Conservation (phyloP, 2,329 filamentous ascomycete species). For the Pyrenochaeta sp. region DNA sequence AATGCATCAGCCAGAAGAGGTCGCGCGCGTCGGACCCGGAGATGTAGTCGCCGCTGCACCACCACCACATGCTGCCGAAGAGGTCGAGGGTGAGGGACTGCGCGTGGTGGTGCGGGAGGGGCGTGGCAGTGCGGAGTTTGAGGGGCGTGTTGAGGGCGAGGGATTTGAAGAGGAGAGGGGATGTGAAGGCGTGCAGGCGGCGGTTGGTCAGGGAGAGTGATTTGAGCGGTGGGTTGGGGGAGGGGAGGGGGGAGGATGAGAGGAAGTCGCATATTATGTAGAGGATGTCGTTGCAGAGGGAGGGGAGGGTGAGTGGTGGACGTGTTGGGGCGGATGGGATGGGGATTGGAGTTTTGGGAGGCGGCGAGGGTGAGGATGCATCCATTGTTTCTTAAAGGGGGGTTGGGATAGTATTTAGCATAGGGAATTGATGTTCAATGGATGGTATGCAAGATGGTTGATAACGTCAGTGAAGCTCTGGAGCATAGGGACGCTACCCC, state of each 20-base stretch:
- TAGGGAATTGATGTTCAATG: background rate
- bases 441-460: background rate
- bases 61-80: constrained; percentile 27
- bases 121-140: constrained; percentile 6
- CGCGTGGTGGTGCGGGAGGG: constrained; percentile 8
- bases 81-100: constrained; percentile 22
- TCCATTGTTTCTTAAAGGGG: no score
- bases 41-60: constrained; percentile 22
- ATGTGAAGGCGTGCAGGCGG: constrained; percentile 14
- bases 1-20: constrained; percentile 13
- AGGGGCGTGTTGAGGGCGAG: constrained; percentile 21
- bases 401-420: no score
- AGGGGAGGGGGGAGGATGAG: no score
- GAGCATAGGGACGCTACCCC: background rate
- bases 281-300: constrained; percentile 25
- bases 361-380: no score
- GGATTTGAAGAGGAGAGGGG: constrained; percentile 17
- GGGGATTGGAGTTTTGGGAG: background rate
- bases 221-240: no score
- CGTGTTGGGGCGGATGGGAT: background rate
- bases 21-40: constrained; percentile 19
- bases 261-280: constrained; percentile 21
- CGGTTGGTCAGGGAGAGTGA: constrained; percentile 15
- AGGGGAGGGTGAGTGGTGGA: constrained; percentile 4
- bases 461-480: background rate